Evolutionary conservation across 108 stramenopile species (phyloP).

Genomic region (Nitzschia sp.): DNA sequence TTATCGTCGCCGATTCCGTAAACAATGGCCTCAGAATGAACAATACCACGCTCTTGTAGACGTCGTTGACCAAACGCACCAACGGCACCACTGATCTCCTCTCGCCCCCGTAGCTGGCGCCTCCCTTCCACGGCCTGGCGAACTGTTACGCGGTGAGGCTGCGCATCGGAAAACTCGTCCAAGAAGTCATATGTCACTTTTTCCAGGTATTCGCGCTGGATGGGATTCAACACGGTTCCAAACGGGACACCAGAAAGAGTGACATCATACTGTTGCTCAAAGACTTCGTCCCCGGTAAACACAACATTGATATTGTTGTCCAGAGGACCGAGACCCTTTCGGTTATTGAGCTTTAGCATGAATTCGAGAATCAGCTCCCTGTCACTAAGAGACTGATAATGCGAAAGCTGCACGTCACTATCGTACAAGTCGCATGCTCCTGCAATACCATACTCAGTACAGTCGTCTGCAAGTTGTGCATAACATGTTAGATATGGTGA

Average conservation of each 20-base stretch:
- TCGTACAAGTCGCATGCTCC: conserved; percentile 13
- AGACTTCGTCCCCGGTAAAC: conserved; percentile 7
- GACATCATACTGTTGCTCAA: conserved; percentile 8
- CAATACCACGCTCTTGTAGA: background rate
- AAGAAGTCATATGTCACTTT: conserved; percentile 16
- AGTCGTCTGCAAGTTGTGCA: background rate
- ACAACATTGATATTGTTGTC: conserved; percentile 3
- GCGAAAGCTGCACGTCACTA: background rate
- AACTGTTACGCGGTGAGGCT: conserved; percentile 4
- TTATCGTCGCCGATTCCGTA: conserved; percentile 12
- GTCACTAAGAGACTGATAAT: conserved; percentile 4
- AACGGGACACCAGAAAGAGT: background rate
- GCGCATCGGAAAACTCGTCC: conserved; percentile 3
- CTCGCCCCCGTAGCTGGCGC: background rate
- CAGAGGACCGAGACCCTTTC: background rate
- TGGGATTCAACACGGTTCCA: conserved; percentile 15
- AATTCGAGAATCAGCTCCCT: conserved; percentile 12
- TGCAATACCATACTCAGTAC: conserved; percentile 8
- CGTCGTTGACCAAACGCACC: background rate
- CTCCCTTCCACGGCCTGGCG: background rate
- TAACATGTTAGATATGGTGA: background rate
- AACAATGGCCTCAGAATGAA: conserved; percentile 2
- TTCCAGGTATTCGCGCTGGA: conserved; percentile 15
- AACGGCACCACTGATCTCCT: background rate
- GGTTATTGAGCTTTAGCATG: background rate